Evolutionary conservation across 2,329 filamentous ascomycete species (phyloP), one percentile per base, ranked within the genome.

Genomic region (Coniochaeta pulveracea): DNA sequence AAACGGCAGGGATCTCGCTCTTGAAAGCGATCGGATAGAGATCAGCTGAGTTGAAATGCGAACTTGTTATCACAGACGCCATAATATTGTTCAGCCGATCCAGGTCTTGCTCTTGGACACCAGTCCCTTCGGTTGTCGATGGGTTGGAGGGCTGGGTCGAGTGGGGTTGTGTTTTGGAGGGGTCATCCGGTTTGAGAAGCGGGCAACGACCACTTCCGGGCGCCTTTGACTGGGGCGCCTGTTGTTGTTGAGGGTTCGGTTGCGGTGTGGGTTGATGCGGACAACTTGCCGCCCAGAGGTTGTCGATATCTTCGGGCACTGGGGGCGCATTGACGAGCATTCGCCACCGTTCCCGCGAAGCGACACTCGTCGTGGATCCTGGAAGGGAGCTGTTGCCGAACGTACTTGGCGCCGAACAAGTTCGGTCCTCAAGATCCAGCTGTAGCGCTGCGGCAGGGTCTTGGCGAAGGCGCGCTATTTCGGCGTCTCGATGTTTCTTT

Each of bases 311-410:
- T n/a, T 33, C 15, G 36, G 45, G 37, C 10, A 47, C 26, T 14
- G 47, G 34, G 18, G 48, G 42, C 35, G 45, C 38, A 28, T 46
- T 42, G 37, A 75, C 57, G 6, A 76, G 48, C 26, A 56, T 53
- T 24, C 66, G 58, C 72, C 72, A 76, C 19, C 58, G 59, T 9
- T 68, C 60, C 12, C 62, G 54, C n/a, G 66, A 64, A 40, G 67
- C 55, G 11, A 55, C 55, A 24, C 53, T 55, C 28, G 68, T 66
- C 14, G 64, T 51, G 2, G 55, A 55, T 28, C 60, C 64, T 1
- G 66, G 61, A 3, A 66, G 51, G 7, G 62, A n/a, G n/a, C n/a
- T n/a, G n/a, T n/a, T 58, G 3, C 61, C 60, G 33, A 73, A 67
- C n/a, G 57, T 60, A 18, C 57, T 54, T 3, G 63, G 61, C 0